Conservation (phyloP, 768 basidiomycete species). For the Lactifluus subvellereus region DNA sequence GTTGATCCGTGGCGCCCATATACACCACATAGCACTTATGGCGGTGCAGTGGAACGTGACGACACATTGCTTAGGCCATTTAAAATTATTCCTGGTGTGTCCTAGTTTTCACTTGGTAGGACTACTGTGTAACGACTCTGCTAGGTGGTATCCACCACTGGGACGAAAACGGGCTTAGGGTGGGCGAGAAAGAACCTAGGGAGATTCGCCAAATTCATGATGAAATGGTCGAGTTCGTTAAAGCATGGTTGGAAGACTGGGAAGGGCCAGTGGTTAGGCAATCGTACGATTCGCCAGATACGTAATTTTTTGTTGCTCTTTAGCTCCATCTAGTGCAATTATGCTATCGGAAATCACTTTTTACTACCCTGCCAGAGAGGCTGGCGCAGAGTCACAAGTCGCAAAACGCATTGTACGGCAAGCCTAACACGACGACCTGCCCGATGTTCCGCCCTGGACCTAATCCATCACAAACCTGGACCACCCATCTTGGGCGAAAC, state of each 20-base stretch:
- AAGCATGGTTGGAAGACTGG: conserved; percentile 58
- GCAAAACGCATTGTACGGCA: too few relatives aligned
- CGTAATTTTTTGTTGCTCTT: background rate
- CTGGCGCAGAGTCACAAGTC: too few relatives aligned
- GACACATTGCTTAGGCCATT: conserved; percentile 76
- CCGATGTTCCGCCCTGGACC: too few relatives aligned
- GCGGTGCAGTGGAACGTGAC: conserved; percentile 52
- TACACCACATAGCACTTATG: conserved; percentile 68
- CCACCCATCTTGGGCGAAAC: too few relatives aligned
- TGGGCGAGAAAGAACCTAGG: conserved; percentile 59
- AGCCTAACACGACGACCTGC: too few relatives aligned
- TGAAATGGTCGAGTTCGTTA: conserved; percentile 76
- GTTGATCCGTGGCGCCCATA: conserved; percentile 90
- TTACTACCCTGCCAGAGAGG: too few relatives aligned
- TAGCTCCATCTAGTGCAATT: too few relatives aligned
- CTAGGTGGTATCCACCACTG: conserved; percentile 71
- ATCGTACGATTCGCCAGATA: background rate
- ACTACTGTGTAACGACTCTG: background rate
- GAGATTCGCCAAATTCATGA: conserved; percentile 76
- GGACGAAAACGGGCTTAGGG: conserved; percentile 66
- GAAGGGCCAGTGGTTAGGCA: background rate
- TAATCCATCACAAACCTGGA: too few relatives aligned
- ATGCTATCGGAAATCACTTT: background rate
- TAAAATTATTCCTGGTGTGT: conserved; percentile 79
- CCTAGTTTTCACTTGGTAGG: background rate